Evolutionary conservation across 345 rosid species (phyloP).

Genomic region (Anacardium occidentale): DNA sequence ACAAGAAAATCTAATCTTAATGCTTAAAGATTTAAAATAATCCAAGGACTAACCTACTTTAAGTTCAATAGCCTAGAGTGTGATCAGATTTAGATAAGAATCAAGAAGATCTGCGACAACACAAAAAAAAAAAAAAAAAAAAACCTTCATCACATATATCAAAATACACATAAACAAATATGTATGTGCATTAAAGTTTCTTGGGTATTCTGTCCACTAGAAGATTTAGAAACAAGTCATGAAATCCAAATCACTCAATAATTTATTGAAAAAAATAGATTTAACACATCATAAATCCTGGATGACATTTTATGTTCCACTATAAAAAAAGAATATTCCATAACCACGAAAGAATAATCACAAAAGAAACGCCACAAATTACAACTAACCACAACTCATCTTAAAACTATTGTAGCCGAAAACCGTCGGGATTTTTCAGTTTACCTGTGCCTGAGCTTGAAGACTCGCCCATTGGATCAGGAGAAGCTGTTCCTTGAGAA

Average conservation of each 20-base stretch:
- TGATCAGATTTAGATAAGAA: not conserved
- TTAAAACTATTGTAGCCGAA: slow-evolving; percentile 44
- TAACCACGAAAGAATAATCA: not conserved
- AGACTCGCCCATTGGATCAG: slow-evolving; percentile 84
- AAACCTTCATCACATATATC: no score
- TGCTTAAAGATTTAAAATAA: not conserved
- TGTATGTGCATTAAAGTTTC: not conserved
- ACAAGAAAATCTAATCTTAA: not conserved
- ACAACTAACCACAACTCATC: not conserved
- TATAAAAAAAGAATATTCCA: not conserved
- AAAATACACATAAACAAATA: no score
- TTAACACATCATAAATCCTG: not conserved
- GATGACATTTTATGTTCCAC: not conserved
- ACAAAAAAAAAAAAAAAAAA: no score
- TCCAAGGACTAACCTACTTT: not conserved
- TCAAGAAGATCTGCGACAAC: no score
- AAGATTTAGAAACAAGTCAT: not conserved
- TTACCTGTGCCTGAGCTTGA: slow-evolving; percentile 83
- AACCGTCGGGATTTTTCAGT: slow-evolving; percentile 68
- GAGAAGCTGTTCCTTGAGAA: slow-evolving; percentile 52
- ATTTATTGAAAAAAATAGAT: no score
- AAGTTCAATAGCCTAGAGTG: not conserved
- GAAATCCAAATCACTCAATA: not conserved
- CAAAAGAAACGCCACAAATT: not conserved
- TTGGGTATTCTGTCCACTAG: not conserved